Evolutionary conservation across 1,284 basidiomycete genomes (phyloP), one percentile per base, ranked within the genome.

Genomic region (Leccinum fuscescens): DNA sequence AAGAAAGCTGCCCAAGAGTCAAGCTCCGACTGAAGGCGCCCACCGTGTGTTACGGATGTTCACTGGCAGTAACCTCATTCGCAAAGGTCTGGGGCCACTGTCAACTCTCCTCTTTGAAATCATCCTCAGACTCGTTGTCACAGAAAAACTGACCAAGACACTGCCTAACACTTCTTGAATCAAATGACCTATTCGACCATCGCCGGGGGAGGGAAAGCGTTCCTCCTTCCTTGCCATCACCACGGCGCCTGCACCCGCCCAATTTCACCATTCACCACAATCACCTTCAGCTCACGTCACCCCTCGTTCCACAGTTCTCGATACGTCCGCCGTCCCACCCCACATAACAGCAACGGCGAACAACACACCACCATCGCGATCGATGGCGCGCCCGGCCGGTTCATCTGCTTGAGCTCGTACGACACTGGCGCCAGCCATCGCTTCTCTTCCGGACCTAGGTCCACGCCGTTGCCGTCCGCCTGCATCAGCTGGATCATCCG

Each of bases 261-360:
- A 29, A 29, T 31, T 31, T 31, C 29, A 31, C 29, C 29, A 31
- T 31, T 31, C 29, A 31, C 29, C 33, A 33, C 33, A 12, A 6
- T 14, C 33, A 35, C 33, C 33, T 27, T 27, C 27, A 27, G 24
- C 24, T 27, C 24, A 27, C 24, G 24, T 33, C 33, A 33, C 31
- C 31, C 31, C 31, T 33, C 31, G 11, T 33, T 6, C n/a, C 39
- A 17, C n/a, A 42, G 39, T 42, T 42, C n/a, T 42, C n/a, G 39
- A 42, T 42, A 42, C n/a, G n/a, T 17, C n/a, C 39, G 39, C 39
- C 9, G 39, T 17, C 39, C n/a, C 9, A 42, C 39, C n/a, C 57
- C 60, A 81, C 42, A 86, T 80, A 66, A 80, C 84, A 33, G 81
- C 79, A 39, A 79, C 82, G 1, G 76, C 1, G 62, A 58, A 57